phyloP scores from a whole-genome alignment of 176 grass and related monocot species.

The Microstegium vimineum region DNA sequence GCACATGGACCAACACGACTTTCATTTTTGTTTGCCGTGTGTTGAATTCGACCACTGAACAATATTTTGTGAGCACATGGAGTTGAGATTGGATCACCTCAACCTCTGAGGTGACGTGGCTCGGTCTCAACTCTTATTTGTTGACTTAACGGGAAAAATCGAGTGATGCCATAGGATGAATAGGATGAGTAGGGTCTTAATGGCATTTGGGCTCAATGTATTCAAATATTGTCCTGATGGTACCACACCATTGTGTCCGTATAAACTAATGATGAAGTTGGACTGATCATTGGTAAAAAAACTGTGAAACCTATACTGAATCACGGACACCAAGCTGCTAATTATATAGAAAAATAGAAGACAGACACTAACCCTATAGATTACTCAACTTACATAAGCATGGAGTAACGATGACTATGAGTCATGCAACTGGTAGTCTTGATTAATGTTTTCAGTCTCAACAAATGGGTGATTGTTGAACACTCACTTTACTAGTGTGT shows the following conservation, averaged over 20 bases:
- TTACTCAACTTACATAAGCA: neutral
- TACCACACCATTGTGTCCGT: neutral
- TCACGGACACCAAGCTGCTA: neutral
- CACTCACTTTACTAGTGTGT: neutral
- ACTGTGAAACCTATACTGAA: neutral
- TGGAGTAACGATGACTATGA: neutral
- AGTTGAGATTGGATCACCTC: too few species aligned
- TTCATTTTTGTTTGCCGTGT: neutral
- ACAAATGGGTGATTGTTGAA: slow-evolving; percentile 4
- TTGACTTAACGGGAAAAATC: neutral
- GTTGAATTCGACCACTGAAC: neutral
- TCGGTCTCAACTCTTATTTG: neutral
- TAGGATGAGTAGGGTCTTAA: too few species aligned
- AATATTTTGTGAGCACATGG: neutral
- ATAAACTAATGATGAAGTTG: neutral
- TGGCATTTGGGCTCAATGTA: neutral
- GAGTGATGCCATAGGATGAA: neutral
- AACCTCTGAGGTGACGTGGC: neutral
- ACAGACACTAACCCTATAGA: neutral
- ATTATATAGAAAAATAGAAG: neutral
- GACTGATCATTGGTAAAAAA: neutral
- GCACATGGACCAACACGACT: neutral
- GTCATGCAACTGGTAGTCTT: slow-evolving; percentile 10
- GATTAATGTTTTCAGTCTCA: neutral
- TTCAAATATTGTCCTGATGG: neutral